These are phyloP conservation scores for Favolaschia claudopus DNA, from an alignment of 768 basidiomycete genomes.

Conservation along the genomic window DNA sequence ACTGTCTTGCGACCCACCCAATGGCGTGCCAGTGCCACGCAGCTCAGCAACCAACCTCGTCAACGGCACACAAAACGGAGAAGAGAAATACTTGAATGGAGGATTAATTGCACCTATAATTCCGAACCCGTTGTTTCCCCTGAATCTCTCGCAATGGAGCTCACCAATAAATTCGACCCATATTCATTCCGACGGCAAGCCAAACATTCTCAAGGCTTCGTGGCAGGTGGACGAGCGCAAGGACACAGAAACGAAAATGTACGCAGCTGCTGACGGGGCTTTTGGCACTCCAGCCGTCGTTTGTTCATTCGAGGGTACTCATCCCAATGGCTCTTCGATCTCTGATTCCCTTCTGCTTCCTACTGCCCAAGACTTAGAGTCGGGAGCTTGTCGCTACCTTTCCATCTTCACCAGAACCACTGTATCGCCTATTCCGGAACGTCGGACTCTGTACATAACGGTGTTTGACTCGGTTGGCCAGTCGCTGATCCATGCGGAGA, in stretches of 20 bases:
- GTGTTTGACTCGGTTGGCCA: background rate
- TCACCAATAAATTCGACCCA: too few species aligned
- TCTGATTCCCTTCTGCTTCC: constrained; percentile 1
- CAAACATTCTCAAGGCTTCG: background rate
- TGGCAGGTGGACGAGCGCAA: constrained; percentile 9
- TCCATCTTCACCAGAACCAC: background rate
- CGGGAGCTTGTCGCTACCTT: too few species aligned
- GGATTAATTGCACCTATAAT: too few species aligned
- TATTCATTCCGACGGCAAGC: background rate
- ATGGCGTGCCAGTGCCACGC: too few species aligned
- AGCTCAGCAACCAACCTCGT: too few species aligned
- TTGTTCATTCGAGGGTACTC: background rate
- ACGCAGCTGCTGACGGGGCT: background rate
- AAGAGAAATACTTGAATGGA: too few species aligned
- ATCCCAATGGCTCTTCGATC: background rate
- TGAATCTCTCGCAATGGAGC: too few species aligned
- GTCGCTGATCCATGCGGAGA: background rate
- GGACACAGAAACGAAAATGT: background rate
- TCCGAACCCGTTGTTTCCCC: too few species aligned
- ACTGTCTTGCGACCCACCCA: too few species aligned
- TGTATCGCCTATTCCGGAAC: background rate
- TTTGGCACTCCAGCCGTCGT: background rate
- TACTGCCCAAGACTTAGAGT: background rate
- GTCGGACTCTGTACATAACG: background rate
- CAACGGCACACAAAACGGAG: too few species aligned